These are phyloP conservation scores for Phytopythium montanum DNA, from an alignment of 352 stramenopile genomes.

Conservation along the genomic window DNA sequence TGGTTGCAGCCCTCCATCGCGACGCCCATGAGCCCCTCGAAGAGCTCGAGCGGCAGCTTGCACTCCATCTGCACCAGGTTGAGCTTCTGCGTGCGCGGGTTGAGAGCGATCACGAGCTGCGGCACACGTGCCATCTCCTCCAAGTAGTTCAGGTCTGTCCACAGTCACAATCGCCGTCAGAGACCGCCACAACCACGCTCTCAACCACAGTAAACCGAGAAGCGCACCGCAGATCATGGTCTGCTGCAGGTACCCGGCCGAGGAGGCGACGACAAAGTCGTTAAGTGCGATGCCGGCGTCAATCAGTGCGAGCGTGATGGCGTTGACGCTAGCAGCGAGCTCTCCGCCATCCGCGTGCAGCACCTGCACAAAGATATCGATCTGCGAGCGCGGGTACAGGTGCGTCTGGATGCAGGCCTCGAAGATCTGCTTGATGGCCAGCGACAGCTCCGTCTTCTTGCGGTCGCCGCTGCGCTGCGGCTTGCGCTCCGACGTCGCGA, in stretches of 20 bases:
- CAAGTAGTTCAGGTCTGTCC: constrained; percentile 86
- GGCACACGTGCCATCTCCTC: constrained; percentile 86
- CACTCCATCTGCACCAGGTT: constrained; percentile 90
- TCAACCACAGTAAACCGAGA: not conserved
- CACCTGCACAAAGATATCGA: constrained; percentile 92
- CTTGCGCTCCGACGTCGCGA: constrained; percentile 85
- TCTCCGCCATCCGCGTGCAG: constrained; percentile 88
- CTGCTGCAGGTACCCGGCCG: constrained; percentile 88
- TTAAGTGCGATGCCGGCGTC: constrained; percentile 91
- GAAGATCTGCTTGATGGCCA: constrained; percentile 91
- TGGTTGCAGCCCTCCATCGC: constrained; percentile 80
- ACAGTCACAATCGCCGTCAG: constrained; percentile 1
- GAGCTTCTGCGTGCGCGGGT: constrained; percentile 85
- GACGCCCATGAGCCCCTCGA: constrained; percentile 82
- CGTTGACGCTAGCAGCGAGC: constrained; percentile 88
- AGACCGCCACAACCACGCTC: not conserved
- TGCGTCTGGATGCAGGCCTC: constrained; percentile 89
- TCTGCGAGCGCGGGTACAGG: constrained; percentile 90
- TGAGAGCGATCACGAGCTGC: constrained; percentile 85
- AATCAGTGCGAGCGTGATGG: constrained; percentile 87
- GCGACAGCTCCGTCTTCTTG: constrained; percentile 85
- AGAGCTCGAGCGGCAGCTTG: constrained; percentile 85
- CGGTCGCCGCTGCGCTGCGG: constrained; percentile 74
- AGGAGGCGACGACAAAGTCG: constrained; percentile 90
- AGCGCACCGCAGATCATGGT: constrained; percentile 80